phyloP scores from a whole-genome alignment of 441 rosid species.

The Gossypium trilobum region DNA sequence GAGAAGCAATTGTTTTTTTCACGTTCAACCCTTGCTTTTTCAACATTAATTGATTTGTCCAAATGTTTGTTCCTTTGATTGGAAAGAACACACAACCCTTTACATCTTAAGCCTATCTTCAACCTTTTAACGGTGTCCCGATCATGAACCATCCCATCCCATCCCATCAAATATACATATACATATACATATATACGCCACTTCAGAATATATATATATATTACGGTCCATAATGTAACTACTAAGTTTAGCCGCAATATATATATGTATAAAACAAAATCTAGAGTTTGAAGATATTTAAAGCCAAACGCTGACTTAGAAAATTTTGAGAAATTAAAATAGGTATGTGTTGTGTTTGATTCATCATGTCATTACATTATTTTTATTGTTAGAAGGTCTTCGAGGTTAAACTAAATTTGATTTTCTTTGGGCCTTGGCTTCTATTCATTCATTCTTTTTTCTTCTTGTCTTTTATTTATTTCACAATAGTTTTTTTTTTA shows the following conservation, averaged over 20 bases:
- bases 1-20: slow-evolving; percentile 3
- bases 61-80: not conserved
- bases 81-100: not conserved
- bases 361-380: too few relatives aligned
- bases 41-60: not conserved
- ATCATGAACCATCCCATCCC: not conserved
- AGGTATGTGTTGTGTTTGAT: too few relatives aligned
- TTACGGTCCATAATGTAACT: too few relatives aligned
- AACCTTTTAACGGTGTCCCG: not conserved
- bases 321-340: too few relatives aligned
- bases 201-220: not conserved
- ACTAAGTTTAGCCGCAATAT: not conserved
- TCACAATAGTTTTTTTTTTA: too few relatives aligned
- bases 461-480: too few relatives aligned
- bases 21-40: slow-evolving; percentile 2
- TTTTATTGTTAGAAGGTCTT: too few relatives aligned
- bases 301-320: too few relatives aligned
- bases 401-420: too few relatives aligned
- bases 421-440: too few relatives aligned
- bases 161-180: not conserved
- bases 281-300: not conserved
- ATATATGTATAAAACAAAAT: not conserved
- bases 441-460: too few relatives aligned
- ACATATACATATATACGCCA: not conserved
- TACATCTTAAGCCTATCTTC: not conserved